These are phyloP conservation scores for Babesia ovis DNA, from an alignment of 169 alveolate genomes.

Conservation along the genomic window DNA sequence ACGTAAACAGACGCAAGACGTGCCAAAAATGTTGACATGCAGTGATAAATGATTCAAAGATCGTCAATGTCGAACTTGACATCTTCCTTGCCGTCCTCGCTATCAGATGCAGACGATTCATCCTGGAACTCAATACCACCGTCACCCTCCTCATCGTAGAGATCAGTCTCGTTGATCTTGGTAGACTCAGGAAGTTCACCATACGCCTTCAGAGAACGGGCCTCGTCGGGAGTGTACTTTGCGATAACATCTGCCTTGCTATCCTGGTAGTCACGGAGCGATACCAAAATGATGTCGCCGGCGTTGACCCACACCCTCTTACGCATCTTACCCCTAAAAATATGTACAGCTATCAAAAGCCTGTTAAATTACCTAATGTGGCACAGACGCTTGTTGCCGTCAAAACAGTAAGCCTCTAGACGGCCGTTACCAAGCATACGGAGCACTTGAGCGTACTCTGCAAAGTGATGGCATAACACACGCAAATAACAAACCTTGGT, in stretches of 20 bases:
- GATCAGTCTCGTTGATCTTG: constrained; percentile 90
- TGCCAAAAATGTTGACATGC: no score
- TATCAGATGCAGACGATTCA: constrained; percentile 74
- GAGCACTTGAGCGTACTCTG: constrained; percentile 94
- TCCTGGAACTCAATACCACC: constrained; percentile 87
- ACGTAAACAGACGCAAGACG: no score
- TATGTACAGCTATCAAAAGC: not conserved
- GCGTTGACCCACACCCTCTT: constrained; percentile 97
- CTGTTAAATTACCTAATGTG: constrained; percentile 86
- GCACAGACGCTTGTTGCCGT: constrained; percentile 95
- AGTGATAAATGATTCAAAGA: constrained; percentile 16
- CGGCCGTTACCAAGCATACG: constrained; percentile 98
- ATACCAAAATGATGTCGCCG: constrained; percentile 94
- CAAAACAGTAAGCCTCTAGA: constrained; percentile 96
- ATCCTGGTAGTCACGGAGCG: constrained; percentile 97
- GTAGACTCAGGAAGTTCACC: constrained; percentile 98
- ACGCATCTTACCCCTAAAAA: constrained; percentile 92
- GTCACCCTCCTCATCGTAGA: constrained; percentile 88
- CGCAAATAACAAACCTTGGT: constrained; percentile 82
- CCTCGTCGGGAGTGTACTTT: constrained; percentile 97
- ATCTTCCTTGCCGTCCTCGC: constrained; percentile 52
- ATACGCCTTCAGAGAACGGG: constrained; percentile 90
- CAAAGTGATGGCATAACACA: constrained; percentile 11
- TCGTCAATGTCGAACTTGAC: constrained; percentile 67
- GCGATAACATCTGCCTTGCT: constrained; percentile 97